Percentiles rank a stretch among this genome's conserved stretches.
These are phyloP conservation scores for Penicillium egyptiacum DNA, from an alignment of 495 filamentous ascomycete genomes.

Conservation along the genomic window DNA sequence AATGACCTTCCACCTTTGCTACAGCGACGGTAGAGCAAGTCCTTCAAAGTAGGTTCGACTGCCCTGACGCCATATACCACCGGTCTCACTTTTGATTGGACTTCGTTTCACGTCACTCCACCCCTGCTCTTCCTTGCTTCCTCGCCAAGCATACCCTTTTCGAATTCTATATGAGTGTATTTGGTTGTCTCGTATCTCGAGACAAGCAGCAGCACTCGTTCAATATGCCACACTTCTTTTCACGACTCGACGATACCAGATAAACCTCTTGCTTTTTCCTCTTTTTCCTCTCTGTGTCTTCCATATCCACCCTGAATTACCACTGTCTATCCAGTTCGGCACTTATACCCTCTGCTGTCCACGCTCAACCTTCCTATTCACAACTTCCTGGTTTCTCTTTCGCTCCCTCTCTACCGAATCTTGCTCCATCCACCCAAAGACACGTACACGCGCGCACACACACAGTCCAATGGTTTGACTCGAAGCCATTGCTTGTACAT, in stretches of 20 bases:
- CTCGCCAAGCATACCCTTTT: not conserved
- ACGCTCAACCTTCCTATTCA: not conserved
- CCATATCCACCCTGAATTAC: not conserved
- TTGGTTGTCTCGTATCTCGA: not conserved
- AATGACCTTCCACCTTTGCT: not conserved
- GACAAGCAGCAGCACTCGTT: not conserved
- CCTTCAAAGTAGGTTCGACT: not conserved
- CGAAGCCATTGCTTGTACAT: not conserved
- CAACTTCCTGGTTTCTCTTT: not conserved
- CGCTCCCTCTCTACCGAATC: not conserved
- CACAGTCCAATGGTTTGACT: not conserved
- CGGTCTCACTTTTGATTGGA: constrained; percentile 6
- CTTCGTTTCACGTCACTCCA: constrained; percentile 2
- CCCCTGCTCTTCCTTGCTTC: not conserved
- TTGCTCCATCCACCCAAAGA: not conserved
- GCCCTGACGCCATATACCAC: constrained; percentile 2
- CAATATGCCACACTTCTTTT: constrained; percentile 3
- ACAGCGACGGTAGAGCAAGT: not conserved
- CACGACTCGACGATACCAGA: constrained; percentile 26
- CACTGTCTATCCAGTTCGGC: constrained; percentile 7
- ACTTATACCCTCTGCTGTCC: constrained; percentile 15
- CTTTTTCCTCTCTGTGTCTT: constrained; percentile 7
- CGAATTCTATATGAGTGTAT: not conserved
- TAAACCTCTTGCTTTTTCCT: constrained; percentile 13
- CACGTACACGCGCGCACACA: not conserved